phyloP scores from a whole-genome alignment of 768 basidiomycete genomes.

The Mycena vitilis region DNA sequence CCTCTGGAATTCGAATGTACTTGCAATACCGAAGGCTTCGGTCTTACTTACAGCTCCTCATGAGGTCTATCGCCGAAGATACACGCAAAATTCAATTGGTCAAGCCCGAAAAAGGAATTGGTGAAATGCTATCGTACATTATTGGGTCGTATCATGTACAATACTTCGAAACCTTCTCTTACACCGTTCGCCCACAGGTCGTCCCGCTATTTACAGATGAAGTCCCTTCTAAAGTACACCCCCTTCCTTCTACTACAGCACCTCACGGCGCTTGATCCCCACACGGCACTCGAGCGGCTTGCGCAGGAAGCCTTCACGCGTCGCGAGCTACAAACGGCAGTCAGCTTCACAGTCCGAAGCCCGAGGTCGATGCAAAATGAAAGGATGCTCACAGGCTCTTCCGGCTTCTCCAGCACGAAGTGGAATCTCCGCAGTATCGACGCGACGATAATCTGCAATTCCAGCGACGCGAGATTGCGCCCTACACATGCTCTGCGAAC shows the following conservation, averaged over 20 bases:
- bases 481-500: slow-evolving; percentile 81
- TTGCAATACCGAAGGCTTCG: too few relatives aligned
- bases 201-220: too few relatives aligned
- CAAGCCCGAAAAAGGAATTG: too few relatives aligned
- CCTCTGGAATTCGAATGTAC: too few relatives aligned
- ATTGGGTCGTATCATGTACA: too few relatives aligned
- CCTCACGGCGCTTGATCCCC: slow-evolving; percentile 74
- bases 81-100: too few relatives aligned
- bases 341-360: neutral
- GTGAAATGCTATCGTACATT: too few relatives aligned
- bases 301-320: slow-evolving; percentile 87
- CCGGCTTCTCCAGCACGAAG: slow-evolving; percentile 72
- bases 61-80: too few relatives aligned
- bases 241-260: neutral
- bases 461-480: slow-evolving; percentile 82
- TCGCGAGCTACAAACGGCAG: slow-evolving; percentile 63
- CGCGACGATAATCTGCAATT: slow-evolving; percentile 84
- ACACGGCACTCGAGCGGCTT: slow-evolving; percentile 83
- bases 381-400: slow-evolving; percentile 42
- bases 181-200: too few relatives aligned
- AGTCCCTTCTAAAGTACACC: too few relatives aligned
- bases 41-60: too few relatives aligned
- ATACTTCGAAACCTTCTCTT: too few relatives aligned
- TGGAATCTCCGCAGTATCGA: slow-evolving; percentile 83
- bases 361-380: neutral